Conservation (phyloP, 441 rosid genomes). For the Melastoma candidum region DNA sequence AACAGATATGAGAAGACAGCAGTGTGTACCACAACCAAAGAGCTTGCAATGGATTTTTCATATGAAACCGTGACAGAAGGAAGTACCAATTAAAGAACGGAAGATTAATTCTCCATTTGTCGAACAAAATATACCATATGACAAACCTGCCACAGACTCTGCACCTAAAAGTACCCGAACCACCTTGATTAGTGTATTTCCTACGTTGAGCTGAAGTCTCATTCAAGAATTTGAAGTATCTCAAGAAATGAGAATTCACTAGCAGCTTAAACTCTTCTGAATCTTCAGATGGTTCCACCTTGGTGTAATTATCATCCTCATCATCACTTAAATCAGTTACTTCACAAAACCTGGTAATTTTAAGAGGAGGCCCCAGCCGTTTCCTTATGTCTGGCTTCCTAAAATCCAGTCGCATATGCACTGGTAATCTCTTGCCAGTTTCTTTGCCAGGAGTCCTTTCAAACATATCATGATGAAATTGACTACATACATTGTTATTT, state of each 20-base stretch:
- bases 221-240: conserved; percentile 36
- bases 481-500: conserved; percentile 11
- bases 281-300: conserved; percentile 28
- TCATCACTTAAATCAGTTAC: conserved; percentile 16
- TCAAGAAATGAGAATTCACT: conserved; percentile 29
- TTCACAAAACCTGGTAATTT: conserved; percentile 13
- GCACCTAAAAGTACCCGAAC: conserved; percentile 26
- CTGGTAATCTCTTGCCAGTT: conserved; percentile 1
- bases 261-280: conserved; percentile 31
- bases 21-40: not conserved
- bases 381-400: conserved; percentile 17
- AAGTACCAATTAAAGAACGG: conserved; percentile 15
- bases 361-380: conserved; percentile 2
- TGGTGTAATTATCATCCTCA: conserved; percentile 19
- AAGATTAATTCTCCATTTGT: conserved; percentile 32
- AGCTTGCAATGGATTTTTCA: not conserved
- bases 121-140: conserved; percentile 6
- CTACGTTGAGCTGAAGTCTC: conserved; percentile 31
- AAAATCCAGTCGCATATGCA: conserved; percentile 11
- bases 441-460: conserved; percentile 3
- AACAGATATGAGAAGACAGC: no score
- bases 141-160: conserved; percentile 45
- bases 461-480: not conserved
- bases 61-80: not conserved
- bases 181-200: conserved; percentile 28